Percentiles rank a stretch among this genome's conserved stretches.
Conservation (phyloP, 2,329 filamentous ascomycete genomes). For the Apiospora saccharicola region DNA sequence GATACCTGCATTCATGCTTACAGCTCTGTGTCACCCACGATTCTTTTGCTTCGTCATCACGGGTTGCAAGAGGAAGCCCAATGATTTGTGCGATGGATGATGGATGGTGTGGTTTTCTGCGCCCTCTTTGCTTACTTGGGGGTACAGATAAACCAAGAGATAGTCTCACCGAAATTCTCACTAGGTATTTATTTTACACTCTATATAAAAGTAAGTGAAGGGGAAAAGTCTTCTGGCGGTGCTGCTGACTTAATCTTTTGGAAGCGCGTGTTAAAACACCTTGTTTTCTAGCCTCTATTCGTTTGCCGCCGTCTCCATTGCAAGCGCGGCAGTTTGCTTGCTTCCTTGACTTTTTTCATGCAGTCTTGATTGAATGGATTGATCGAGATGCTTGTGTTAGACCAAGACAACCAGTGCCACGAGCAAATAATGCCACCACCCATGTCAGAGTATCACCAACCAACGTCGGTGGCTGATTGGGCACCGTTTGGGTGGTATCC, state of each 20-base stretch:
- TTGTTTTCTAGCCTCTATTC: background rate
- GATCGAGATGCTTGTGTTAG: background rate
- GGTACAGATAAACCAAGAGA: background rate
- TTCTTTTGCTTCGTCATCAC: background rate
- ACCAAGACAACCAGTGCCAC: conserved; percentile 3
- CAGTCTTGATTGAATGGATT: conserved; percentile 7
- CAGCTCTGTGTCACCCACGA: background rate
- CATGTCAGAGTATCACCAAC: conserved; percentile 8
- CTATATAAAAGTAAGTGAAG: background rate
- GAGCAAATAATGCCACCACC: background rate
- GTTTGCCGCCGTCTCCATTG: background rate
- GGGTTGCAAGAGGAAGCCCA: background rate
- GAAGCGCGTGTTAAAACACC: background rate
- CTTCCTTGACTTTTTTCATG: background rate
- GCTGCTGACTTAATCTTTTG: background rate
- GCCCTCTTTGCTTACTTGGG: background rate
- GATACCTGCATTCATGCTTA: background rate
- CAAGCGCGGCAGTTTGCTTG: conserved; percentile 13
- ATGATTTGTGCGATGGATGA: background rate
- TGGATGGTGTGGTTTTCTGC: background rate
- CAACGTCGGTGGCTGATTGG: background rate
- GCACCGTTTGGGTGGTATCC: conserved; percentile 12
- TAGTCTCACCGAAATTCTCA: background rate
- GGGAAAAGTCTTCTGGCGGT: background rate
- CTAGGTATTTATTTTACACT: too few species aligned